These are phyloP conservation scores for Geotrichum australiense DNA, from an alignment of 1,139 yeast species.

Conservation along the genomic window DNA sequence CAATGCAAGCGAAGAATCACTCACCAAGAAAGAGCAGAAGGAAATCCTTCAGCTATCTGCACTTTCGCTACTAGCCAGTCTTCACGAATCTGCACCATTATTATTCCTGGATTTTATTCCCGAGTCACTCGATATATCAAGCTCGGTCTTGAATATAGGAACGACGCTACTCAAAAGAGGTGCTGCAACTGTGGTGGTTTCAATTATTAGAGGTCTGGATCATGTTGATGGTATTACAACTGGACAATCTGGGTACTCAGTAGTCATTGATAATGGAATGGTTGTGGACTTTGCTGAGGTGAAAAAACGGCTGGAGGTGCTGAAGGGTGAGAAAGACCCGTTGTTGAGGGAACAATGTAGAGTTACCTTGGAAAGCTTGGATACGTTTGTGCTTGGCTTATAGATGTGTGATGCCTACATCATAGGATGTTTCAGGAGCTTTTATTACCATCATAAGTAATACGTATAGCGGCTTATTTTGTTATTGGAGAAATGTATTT, in stretches of 20 bases:
- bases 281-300: not conserved
- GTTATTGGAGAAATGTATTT: too few relatives aligned
- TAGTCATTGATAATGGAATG: not conserved
- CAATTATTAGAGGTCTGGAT: slow-evolving; percentile 3
- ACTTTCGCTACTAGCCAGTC: not conserved
- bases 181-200: not conserved
- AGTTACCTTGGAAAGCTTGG: not conserved
- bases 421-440: too few relatives aligned
- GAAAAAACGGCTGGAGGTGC: not conserved
- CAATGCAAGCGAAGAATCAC: not conserved
- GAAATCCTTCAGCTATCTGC: slow-evolving; percentile 3
- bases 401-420: too few relatives aligned
- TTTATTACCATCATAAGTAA: too few relatives aligned
- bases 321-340: slow-evolving; percentile 2
- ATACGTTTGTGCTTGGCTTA: slow-evolving; percentile 1
- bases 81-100: slow-evolving; percentile 1
- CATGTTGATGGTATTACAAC: not conserved
- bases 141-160: not conserved
- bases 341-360: slow-evolving; percentile 2
- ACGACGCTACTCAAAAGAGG: not conserved
- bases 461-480: too few relatives aligned
- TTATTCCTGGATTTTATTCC: not conserved
- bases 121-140: not conserved
- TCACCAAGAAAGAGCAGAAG: not conserved
- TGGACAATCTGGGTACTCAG: not conserved